Conservation (phyloP, 192 early-diverging fungal species). For the Geosiphon pyriformis region DNA sequence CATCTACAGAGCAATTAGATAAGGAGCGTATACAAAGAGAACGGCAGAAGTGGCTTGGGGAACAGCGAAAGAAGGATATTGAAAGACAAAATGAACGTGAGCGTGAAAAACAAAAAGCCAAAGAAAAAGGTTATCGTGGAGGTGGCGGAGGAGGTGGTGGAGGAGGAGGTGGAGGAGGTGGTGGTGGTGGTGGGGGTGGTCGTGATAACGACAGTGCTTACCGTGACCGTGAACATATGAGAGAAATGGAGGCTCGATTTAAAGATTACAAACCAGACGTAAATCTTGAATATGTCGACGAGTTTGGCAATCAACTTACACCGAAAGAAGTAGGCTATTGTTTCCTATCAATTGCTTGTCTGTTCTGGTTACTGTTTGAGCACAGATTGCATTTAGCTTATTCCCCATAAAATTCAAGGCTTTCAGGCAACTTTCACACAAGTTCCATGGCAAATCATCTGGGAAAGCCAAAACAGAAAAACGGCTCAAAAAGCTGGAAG, state of each 20-base stretch:
- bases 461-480: constrained; percentile 96
- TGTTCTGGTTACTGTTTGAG: no score
- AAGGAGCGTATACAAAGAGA: constrained; percentile 58
- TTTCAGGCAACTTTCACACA: constrained; percentile 84
- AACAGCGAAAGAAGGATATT: constrained; percentile 57
- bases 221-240: constrained; percentile 57
- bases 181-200: no score
- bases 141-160: no score
- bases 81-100: constrained; percentile 70
- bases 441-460: constrained; percentile 91
- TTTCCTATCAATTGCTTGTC: no score
- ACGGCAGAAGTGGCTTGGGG: constrained; percentile 63
- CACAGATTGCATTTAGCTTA: neutral
- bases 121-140: constrained; percentile 45
- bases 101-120: constrained; percentile 41
- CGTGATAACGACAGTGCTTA: constrained; percentile 48
- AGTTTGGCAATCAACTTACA: constrained; percentile 70
- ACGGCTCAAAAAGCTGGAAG: constrained; percentile 72
- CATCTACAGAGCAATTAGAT: constrained; percentile 61
- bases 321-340: constrained; percentile 66
- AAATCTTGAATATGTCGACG: constrained; percentile 87
- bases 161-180: no score
- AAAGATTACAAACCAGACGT: constrained; percentile 88
- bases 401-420: constrained; percentile 46
- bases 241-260: constrained; percentile 79